These are phyloP conservation scores for Botrytis medusae DNA, from an alignment of 2,329 filamentous ascomycete species.

Conservation along the genomic window DNA sequence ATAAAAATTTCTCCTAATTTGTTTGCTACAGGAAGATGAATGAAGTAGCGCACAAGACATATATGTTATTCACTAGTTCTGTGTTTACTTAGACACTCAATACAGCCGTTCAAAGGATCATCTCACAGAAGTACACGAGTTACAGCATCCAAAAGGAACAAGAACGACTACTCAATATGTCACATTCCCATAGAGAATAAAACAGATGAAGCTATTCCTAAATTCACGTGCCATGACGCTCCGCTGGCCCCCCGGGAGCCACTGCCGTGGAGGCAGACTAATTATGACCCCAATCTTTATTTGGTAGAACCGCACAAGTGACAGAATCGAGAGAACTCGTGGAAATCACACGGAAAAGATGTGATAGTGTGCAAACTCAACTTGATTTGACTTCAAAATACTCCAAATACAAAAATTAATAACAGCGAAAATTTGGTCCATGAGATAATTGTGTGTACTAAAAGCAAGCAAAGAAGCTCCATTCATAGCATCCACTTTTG, in stretches of 20 bases:
- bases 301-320: not conserved
- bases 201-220: not conserved
- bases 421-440: not conserved
- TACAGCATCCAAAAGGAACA: not conserved
- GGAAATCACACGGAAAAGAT: not conserved
- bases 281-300: not conserved
- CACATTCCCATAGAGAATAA: not conserved
- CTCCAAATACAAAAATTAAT: not conserved
- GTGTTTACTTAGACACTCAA: not conserved
- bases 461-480: not conserved
- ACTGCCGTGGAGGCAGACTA: not conserved
- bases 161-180: not conserved
- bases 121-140: not conserved
- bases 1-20: not conserved
- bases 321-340: not conserved
- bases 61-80: not conserved
- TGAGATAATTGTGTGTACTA: not conserved
- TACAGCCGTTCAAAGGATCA: not conserved
- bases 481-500: not conserved
- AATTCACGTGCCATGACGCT: not conserved
- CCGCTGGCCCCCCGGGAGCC: not conserved
- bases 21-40: not conserved
- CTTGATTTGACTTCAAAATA: not conserved
- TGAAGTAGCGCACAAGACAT: not conserved
- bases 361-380: not conserved